Evolutionary conservation across 1,139 yeast species (phyloP).

Genomic region (Cylindricascospora bacillispora): DNA sequence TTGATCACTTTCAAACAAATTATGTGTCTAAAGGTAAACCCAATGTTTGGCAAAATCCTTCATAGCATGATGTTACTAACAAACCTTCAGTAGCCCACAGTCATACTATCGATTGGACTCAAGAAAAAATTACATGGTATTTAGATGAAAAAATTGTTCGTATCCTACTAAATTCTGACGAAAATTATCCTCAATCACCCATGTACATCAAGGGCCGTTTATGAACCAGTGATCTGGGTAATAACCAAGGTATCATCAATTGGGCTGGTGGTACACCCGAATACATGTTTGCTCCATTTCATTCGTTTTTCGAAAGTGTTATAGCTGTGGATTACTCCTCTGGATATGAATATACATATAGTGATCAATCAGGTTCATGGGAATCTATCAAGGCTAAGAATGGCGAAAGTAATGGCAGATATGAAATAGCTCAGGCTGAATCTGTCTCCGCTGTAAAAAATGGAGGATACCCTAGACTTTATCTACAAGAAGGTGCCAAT

Average conservation of each 20-base stretch:
- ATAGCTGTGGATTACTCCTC: constrained; percentile 69
- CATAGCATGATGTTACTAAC: constrained; percentile 43
- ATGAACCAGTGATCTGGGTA: constrained; percentile 70
- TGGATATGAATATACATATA: constrained; percentile 55
- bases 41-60: constrained; percentile 68
- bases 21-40: constrained; percentile 73
- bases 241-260: constrained; percentile 56
- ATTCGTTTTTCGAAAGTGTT: constrained; percentile 51
- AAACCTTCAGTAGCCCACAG: constrained; percentile 54
- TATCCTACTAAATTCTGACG: constrained; percentile 37
- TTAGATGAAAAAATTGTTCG: constrained; percentile 52
- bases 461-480: constrained; percentile 8
- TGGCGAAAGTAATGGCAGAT: constrained; percentile 56
- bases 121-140: constrained; percentile 45
- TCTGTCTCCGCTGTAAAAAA: constrained; percentile 32
- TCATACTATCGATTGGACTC: constrained; percentile 75
- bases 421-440: constrained; percentile 36
- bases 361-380: constrained; percentile 56
- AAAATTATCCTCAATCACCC: constrained; percentile 70
- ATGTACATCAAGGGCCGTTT: constrained; percentile 57
- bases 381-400: constrained; percentile 49
- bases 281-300: constrained; percentile 51
- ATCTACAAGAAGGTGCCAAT: too few species aligned
- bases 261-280: constrained; percentile 83
- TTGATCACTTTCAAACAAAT: constrained; percentile 62